Conservation (phyloP, 805 yeast genomes). For the Barnettozyma sp. region DNA sequence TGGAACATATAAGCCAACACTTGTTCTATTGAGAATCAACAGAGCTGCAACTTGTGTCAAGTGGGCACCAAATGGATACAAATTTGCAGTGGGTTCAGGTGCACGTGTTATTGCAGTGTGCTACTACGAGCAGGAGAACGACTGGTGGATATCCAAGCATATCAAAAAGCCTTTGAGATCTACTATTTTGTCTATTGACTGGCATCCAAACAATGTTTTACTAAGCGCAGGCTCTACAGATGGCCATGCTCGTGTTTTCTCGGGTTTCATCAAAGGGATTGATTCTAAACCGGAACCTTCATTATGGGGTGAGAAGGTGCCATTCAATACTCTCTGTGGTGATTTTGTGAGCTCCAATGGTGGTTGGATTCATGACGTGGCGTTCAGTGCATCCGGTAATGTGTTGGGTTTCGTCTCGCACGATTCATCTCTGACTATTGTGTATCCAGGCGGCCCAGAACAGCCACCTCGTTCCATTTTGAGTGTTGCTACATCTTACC, state of each 20-base stretch:
- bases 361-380: slow-evolving; percentile 89
- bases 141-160: slow-evolving; percentile 99
- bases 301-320: slow-evolving; percentile 92
- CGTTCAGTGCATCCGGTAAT: slow-evolving; percentile 75
- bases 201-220: slow-evolving; percentile 92
- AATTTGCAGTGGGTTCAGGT: slow-evolving; percentile 96
- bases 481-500: slow-evolving; percentile 54
- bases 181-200: slow-evolving; percentile 71
- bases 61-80: slow-evolving; percentile 94
- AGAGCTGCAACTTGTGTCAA: slow-evolving; percentile 91
- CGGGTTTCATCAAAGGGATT: slow-evolving; percentile 82
- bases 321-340: slow-evolving; percentile 87
- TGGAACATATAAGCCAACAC: slow-evolving; percentile 70
- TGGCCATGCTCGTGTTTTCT: slow-evolving; percentile 84
- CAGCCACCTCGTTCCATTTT: slow-evolving; percentile 55
- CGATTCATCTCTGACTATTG: slow-evolving; percentile 76
- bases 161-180: slow-evolving; percentile 91
- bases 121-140: slow-evolving; percentile 91
- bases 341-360: slow-evolving; percentile 65
- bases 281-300: slow-evolving; percentile 77
- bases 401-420: slow-evolving; percentile 78
- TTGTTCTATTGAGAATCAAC: slow-evolving; percentile 86
- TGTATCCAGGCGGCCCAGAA: slow-evolving; percentile 67
- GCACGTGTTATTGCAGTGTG: slow-evolving; percentile 93
- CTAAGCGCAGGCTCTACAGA: slow-evolving; percentile 90